These are phyloP conservation scores for Mucor circinelloides DNA, from an alignment of 371 early-diverging fungal genomes.

Conservation along the genomic window DNA sequence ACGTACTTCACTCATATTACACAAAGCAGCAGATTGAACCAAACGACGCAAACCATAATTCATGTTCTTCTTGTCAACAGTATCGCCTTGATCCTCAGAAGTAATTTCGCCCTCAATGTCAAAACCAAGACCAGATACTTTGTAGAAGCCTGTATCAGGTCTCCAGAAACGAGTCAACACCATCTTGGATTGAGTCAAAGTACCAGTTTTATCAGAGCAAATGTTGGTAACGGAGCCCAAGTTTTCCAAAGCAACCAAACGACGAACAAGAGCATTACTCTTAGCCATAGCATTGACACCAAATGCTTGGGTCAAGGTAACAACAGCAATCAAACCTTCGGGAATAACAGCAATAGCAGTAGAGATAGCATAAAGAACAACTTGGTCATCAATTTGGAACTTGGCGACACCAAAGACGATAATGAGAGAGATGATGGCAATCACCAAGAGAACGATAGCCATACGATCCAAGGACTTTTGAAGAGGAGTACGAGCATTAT, in stretches of 20 bases:
- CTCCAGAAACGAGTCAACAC: conserved; percentile 76
- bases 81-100: conserved; percentile 16
- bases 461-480: conserved; percentile 71
- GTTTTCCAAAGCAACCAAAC: conserved; percentile 87
- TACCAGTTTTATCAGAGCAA: conserved; percentile 97
- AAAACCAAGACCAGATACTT: conserved; percentile 66
- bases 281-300: conserved; percentile 90
- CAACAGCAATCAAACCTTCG: conserved; percentile 92
- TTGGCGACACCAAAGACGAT: conserved; percentile 56
- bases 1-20: conserved; percentile 75
- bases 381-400: conserved; percentile 68
- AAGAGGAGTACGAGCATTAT: conserved; percentile 67
- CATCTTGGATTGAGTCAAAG: conserved; percentile 94
- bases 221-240: conserved; percentile 91
- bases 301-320: conserved; percentile 89
- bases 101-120: conserved; percentile 35
- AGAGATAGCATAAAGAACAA: conserved; percentile 75
- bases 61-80: conserved; percentile 30
- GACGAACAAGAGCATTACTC: conserved; percentile 83
- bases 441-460: conserved; percentile 57
- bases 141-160: conserved; percentile 63
- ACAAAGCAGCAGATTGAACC: conserved; percentile 62
- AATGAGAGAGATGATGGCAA: conserved; percentile 55
- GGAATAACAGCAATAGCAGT: conserved; percentile 95
- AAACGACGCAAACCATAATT: conserved; percentile 38